phyloP scores from a whole-genome alignment of 352 stramenopile species.

The Poterioochromonas sp. region DNA sequence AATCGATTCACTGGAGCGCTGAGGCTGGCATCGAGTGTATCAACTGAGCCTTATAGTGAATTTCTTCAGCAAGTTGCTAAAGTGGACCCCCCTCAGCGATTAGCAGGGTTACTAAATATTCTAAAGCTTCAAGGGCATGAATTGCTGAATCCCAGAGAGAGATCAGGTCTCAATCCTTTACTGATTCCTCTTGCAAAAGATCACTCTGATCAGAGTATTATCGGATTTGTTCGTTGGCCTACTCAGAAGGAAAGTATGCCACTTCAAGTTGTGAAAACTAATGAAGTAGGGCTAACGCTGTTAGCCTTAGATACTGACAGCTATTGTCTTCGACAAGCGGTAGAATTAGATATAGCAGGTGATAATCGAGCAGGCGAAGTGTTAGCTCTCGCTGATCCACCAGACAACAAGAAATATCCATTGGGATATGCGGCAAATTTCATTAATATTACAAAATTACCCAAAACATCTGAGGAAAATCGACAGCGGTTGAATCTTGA shows the following conservation, averaged over 20 bases:
- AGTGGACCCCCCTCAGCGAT: not conserved
- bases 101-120: not conserved
- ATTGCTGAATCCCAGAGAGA: not conserved
- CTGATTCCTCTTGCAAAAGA: not conserved
- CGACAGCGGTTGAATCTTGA: not conserved
- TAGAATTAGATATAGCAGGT: not conserved
- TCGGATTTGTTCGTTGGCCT: constrained; percentile 2
- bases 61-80: not conserved
- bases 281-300: constrained; percentile 7
- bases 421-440: not conserved
- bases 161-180: not conserved
- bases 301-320: not conserved
- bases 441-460: not conserved
- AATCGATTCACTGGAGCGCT: no score
- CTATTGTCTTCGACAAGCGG: not conserved
- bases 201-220: no score
- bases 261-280: constrained; percentile 4
- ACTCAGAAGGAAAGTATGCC: constrained; percentile 19
- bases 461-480: not conserved
- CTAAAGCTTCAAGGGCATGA: not conserved
- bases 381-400: not conserved
- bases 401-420: no score
- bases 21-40: no score
- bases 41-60: not conserved
- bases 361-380: not conserved